Base-by-base conservation (phyloP, 2,329 filamentous ascomycete species). In the Talaromyces sp. region DNA sequence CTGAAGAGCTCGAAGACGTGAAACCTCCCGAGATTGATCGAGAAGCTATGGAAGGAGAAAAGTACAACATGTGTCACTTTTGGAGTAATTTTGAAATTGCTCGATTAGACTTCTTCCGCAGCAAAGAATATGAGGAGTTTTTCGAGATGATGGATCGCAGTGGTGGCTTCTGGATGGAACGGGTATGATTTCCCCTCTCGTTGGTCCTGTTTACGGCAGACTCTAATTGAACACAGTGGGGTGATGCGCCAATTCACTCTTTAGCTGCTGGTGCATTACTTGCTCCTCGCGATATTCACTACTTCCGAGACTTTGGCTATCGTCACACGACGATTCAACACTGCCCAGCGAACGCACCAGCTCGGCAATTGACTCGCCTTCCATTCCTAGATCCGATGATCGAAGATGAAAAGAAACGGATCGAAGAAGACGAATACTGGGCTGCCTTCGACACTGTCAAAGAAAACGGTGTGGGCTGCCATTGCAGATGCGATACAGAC, bases 41-140 rank as follows among this genome's bases (percentile, higher is more conserved):
- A 0, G 92, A 97, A 69, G 84, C 87, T 41, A 99, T 99, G 94
- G 93, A 97, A 71, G 91, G 91, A 63, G 94, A 99, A 74, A 89
- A 87, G 67, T 99, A 99, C 81, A 99, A 99, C 78, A 99, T 99
- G 94, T 99, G 94, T 73, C 94, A 99, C 79, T 99, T 97, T 80
- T 99, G 94, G 94, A 96, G 91, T 74, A 99, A 99, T 74, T 99
- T 99, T 66, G 94, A 99, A 75, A 99, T 99, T 77, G 94, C 94
- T 13, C 86, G 87, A 60, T 83, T 99, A 61, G 88, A 90, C 77
- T 99, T 91, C 85, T 97, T 97, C 83, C 86, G 94, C 66, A 97
- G 92, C 79, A 93, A 96, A 77, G 89, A 91, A 70, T 99, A 99
- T 72, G 89, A 96, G 67, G 94, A 97, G 64, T 99, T 99, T 75